Evolutionary conservation across 495 filamentous ascomycete genomes (phyloP).

Genomic region (Parathielavia appendiculata): DNA sequence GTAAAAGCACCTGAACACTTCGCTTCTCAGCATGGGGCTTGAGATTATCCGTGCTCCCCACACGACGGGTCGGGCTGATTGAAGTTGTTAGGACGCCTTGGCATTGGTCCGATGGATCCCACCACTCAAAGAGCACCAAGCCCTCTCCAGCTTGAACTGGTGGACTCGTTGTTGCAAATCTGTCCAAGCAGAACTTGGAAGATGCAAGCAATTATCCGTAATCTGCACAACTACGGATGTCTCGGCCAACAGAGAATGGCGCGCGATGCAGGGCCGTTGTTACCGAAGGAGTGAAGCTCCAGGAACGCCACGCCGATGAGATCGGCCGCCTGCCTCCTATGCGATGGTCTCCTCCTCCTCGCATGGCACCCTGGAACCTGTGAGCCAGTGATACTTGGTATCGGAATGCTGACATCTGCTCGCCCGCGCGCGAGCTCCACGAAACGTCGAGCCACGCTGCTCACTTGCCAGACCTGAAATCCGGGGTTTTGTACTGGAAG

Average conservation of each 20-base stretch:
- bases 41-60: conserved; percentile 6
- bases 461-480: background rate
- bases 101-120: background rate
- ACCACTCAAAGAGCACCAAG: background rate
- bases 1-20: conserved; percentile 15
- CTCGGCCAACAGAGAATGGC: background rate
- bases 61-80: background rate
- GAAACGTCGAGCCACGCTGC: background rate
- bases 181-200: background rate
- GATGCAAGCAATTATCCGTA: background rate
- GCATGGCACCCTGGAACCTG: conserved; percentile 11
- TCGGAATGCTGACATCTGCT: background rate
- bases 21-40: conserved; percentile 10
- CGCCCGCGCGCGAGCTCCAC: background rate
- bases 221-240: no score
- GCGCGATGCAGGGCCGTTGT: conserved; percentile 21
- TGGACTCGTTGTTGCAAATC: no score
- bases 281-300: conserved; percentile 16
- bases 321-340: conserved; percentile 10
- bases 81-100: background rate
- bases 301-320: conserved; percentile 10
- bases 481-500: background rate
- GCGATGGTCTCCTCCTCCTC: conserved; percentile 7
- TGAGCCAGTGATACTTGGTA: conserved; percentile 1
- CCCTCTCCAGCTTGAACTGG: background rate